These are phyloP conservation scores for Backusella parvicylindrica DNA, from an alignment of 192 early-diverging fungal species.

Conservation along the genomic window DNA sequence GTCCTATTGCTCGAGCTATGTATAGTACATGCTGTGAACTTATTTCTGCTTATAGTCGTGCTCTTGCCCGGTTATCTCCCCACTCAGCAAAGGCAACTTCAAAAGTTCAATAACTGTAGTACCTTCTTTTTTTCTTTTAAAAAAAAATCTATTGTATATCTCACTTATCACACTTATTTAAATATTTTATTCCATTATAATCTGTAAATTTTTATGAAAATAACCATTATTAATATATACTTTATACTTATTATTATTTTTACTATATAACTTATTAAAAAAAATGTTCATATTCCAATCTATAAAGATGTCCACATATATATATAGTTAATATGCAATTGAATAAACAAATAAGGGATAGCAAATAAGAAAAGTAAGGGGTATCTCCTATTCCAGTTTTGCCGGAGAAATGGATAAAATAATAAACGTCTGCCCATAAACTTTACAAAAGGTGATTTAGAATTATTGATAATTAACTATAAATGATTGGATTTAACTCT, in stretches of 20 bases:
- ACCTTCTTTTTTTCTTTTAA: background rate
- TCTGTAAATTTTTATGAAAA: background rate
- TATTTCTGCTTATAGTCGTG: background rate
- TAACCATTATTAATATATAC: background rate
- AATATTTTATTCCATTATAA: background rate
- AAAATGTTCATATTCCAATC: background rate
- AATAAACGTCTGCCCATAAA: background rate
- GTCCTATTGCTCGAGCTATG: constrained; percentile 6
- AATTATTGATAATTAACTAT: background rate
- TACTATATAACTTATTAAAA: background rate
- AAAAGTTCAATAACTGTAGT: background rate
- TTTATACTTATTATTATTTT: background rate
- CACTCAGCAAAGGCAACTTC: background rate
- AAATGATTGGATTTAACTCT: too few species aligned
- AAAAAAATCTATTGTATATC: background rate
- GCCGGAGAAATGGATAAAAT: background rate
- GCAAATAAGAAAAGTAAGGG: background rate
- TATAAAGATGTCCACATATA: background rate
- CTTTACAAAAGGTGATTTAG: background rate
- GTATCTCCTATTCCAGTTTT: background rate
- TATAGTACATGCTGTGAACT: background rate
- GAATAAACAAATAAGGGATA: background rate
- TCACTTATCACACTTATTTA: background rate
- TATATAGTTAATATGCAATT: background rate
- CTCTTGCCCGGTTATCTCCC: background rate